phyloP scores from a whole-genome alignment of 306 rosid genomes.

The Lagenaria siceraria region DNA sequence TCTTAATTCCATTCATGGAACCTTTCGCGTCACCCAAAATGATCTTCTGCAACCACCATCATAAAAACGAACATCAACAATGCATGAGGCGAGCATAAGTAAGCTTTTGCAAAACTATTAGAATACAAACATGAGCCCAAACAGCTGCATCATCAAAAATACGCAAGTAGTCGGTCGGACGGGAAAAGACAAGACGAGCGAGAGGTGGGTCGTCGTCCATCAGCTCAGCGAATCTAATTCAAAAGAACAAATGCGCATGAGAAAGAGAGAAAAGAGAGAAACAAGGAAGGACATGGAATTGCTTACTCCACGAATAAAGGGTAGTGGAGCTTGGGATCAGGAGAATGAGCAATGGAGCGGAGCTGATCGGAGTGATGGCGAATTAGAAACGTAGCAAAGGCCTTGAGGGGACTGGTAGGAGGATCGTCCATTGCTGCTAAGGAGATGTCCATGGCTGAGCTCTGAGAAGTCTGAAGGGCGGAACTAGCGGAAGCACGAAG shows the following conservation, averaged over 20 bases:
- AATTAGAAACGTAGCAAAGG: conserved; percentile 41
- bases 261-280: background rate
- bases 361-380: conserved; percentile 43
- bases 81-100: background rate
- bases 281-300: background rate
- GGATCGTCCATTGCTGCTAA: conserved; percentile 11
- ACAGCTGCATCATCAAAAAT: conserved; percentile 72
- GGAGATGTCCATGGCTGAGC: conserved; percentile 14
- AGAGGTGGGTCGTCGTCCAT: conserved; percentile 51
- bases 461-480: background rate
- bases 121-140: conserved; percentile 49
- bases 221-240: conserved; percentile 55
- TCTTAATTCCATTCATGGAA: conserved; percentile 24
- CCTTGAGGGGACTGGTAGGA: conserved; percentile 15
- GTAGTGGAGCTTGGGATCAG: conserved; percentile 55
- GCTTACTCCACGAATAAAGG: conserved; percentile 54
- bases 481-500: background rate
- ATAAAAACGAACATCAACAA: conserved; percentile 12
- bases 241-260: background rate
- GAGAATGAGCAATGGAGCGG: conserved; percentile 41
- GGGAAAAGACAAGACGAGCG: conserved; percentile 44
- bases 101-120: background rate
- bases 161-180: conserved; percentile 45
- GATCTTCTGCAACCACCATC: conserved; percentile 31
- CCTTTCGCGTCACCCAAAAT: conserved; percentile 38